A percentile compares a stretch with the other conserved stretches of the same genome.
Evolutionary conservation across 192 early-diverging fungal species (phyloP).

Genomic region (Coemansia sp.): DNA sequence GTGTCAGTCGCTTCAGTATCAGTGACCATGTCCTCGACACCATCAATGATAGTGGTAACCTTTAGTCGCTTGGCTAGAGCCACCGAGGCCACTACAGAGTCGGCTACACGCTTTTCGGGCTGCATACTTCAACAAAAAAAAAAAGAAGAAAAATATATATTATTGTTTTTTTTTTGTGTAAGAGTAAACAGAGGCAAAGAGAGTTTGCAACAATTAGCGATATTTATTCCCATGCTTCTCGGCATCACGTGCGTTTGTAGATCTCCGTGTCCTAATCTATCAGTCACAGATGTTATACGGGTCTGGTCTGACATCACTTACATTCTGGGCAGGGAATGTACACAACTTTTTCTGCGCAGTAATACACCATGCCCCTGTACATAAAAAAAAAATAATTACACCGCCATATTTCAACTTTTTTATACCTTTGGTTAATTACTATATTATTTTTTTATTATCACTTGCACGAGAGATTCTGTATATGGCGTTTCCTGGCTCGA

Average conservation of each 20-base stretch:
- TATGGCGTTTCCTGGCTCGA: not conserved
- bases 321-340: conserved; percentile 1
- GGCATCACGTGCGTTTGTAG: not conserved
- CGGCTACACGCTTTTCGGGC: not conserved
- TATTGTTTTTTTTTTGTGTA: not conserved
- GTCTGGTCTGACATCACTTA: not conserved
- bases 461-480: too few species aligned
- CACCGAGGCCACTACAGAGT: not conserved
- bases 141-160: not conserved
- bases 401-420: not conserved
- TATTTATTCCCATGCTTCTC: not conserved
- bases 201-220: not conserved
- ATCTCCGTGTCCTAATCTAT: not conserved
- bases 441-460: not conserved
- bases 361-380: not conserved
- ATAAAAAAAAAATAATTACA: not conserved
- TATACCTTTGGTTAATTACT: not conserved
- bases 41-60: not conserved
- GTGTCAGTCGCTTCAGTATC: not conserved
- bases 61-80: conserved; percentile 5
- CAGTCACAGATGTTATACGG: not conserved
- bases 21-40: not conserved
- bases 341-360: not conserved
- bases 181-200: not conserved
- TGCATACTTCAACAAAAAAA: not conserved